phyloP scores from a whole-genome alignment of 169 alveolate genomes.

The Eimeria maxima region DNA sequence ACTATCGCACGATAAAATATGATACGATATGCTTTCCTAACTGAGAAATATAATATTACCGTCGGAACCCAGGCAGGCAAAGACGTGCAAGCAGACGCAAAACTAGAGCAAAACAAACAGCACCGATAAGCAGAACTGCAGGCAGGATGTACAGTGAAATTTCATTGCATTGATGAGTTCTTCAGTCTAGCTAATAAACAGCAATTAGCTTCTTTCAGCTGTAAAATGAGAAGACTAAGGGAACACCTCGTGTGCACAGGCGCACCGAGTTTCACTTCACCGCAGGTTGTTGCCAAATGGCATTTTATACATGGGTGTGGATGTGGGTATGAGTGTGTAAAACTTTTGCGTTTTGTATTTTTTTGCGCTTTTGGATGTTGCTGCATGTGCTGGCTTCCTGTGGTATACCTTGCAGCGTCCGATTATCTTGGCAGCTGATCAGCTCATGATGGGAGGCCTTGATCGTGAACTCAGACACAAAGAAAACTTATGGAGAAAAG shows the following conservation, averaged over 20 bases:
- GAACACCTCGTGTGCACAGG: background rate
- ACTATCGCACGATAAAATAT: background rate
- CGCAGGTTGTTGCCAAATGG: background rate
- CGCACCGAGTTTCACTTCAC: background rate
- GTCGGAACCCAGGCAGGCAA: background rate
- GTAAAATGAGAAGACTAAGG: background rate
- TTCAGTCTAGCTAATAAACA: too few relatives aligned
- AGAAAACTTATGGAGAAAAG: slow-evolving; percentile 84
- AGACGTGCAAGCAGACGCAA: background rate
- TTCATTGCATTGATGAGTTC: background rate
- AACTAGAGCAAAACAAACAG: too few relatives aligned
- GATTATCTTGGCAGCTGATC: slow-evolving; percentile 92
- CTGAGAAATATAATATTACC: too few relatives aligned
- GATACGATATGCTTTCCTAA: too few relatives aligned
- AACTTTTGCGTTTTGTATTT: too few relatives aligned
- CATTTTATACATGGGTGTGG: background rate
- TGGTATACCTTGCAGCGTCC: slow-evolving; percentile 76
- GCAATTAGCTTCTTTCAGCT: background rate
- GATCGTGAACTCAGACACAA: slow-evolving; percentile 85
- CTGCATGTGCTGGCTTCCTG: background rate
- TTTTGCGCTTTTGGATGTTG: background rate
- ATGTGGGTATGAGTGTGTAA: too few relatives aligned
- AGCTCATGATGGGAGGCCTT: slow-evolving; percentile 89
- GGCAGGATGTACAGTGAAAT: too few relatives aligned
- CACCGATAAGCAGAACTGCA: background rate